phyloP scores from a whole-genome alignment of 78 protist genomes.

The Protostelium mycophagum region DNA sequence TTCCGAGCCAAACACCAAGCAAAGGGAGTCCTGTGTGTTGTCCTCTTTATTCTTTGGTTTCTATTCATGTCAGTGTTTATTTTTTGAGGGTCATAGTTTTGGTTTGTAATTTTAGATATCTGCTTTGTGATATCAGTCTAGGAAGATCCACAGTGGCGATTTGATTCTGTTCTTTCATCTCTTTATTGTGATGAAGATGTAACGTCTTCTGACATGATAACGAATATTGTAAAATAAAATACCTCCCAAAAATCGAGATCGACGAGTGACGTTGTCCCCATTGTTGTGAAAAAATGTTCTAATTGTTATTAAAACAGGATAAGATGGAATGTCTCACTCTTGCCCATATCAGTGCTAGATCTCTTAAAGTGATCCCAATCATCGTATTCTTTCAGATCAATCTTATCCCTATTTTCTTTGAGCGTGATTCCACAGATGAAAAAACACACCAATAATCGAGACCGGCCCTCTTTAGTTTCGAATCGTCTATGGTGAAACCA shows the following conservation, averaged over 20 bases:
- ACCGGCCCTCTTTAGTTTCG: background rate
- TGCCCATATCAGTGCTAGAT: background rate
- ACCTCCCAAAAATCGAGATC: background rate
- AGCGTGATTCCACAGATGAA: too few relatives aligned
- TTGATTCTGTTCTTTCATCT: background rate
- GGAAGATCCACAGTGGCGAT: too few relatives aligned
- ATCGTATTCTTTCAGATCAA: background rate
- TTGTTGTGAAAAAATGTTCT: background rate
- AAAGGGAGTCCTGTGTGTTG: background rate
- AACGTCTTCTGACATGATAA: background rate
- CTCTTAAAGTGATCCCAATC: background rate
- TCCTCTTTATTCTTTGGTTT: too few relatives aligned
- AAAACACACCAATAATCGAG: background rate
- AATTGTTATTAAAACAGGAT: too few relatives aligned
- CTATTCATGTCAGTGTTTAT: too few relatives aligned
- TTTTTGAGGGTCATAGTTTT: too few relatives aligned
- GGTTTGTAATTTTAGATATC: too few relatives aligned
- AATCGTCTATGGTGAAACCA: background rate
- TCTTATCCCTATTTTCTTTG: background rate
- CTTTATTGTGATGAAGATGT: background rate
- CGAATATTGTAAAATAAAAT: background rate
- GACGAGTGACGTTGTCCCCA: background rate
- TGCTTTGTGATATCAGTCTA: too few relatives aligned
- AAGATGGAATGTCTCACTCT: background rate
- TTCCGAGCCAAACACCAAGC: background rate